Conservation (phyloP, 2,329 filamentous ascomycete genomes). For the Fusarium bactridioides region DNA sequence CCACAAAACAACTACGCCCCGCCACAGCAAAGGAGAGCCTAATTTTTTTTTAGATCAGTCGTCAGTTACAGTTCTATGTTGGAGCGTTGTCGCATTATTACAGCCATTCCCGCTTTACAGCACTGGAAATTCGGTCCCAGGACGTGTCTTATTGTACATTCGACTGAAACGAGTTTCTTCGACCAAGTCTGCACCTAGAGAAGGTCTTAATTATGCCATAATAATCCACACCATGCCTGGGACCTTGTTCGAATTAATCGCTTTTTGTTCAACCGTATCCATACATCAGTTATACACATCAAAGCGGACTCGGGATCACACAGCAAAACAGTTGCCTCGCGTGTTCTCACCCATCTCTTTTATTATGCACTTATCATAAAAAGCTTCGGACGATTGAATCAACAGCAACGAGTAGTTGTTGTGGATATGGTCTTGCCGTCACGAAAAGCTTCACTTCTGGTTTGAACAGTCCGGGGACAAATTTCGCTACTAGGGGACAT, state of each 20-base stretch:
- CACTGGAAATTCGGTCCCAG: conserved; percentile 18
- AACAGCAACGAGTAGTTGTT: neutral
- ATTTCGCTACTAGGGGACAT: neutral
- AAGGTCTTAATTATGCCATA: conserved; percentile 30
- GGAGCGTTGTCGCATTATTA: conserved; percentile 29
- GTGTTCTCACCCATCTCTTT: neutral
- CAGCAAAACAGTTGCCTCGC: neutral
- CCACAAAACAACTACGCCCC: neutral
- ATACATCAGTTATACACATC: neutral
- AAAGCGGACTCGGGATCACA: neutral
- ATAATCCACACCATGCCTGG: conserved; percentile 18
- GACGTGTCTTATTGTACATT: conserved; percentile 23
- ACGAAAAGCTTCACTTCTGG: neutral
- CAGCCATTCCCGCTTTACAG: conserved; percentile 18
- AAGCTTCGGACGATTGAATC: neutral
- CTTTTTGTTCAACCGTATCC: neutral
- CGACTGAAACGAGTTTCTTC: conserved; percentile 30
- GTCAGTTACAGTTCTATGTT: conserved; percentile 20
- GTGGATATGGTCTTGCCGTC: neutral
- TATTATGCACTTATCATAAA: conserved; percentile 2
- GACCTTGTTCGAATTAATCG: conserved; percentile 1
- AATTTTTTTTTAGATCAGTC: conserved; percentile 7
- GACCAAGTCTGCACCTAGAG: conserved; percentile 39
- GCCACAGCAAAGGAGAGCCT: conserved; percentile 1
- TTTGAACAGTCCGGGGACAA: neutral